Conservation (phyloP, 2,329 filamentous ascomycete genomes). For the Botrytis tulipae region DNA sequence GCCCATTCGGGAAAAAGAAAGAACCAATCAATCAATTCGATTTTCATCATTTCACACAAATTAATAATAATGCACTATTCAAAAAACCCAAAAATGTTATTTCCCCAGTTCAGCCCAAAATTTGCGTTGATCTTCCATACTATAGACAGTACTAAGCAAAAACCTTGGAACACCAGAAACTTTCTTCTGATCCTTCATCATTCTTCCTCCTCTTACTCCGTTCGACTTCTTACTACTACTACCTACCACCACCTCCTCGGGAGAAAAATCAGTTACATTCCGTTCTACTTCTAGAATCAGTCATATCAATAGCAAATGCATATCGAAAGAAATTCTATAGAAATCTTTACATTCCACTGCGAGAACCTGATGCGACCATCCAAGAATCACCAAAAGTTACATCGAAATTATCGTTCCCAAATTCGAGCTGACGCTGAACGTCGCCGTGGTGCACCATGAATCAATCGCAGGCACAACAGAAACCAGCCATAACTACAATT, state of each 20-base stretch:
- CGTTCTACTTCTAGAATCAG: background rate
- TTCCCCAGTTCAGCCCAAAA: background rate
- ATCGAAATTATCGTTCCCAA: conserved; percentile 40
- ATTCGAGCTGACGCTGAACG: conserved; percentile 39
- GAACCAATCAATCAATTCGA: background rate
- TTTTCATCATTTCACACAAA: background rate
- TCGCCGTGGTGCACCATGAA: conserved; percentile 37
- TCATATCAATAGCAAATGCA: conserved; percentile 36
- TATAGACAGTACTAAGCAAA: background rate
- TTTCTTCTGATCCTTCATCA: conserved; percentile 5
- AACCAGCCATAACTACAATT: conserved; percentile 36
- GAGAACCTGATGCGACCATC: conserved; percentile 37
- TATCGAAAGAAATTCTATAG: conserved; percentile 35
- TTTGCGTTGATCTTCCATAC: background rate
- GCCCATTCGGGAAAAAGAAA: background rate
- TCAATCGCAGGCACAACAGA: conserved; percentile 22
- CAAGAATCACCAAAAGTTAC: conserved; percentile 36
- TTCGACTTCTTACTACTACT: background rate
- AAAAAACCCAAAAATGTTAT: background rate
- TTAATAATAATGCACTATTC: background rate
- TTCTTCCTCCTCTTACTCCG: background rate
- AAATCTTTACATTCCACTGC: conserved; percentile 26
- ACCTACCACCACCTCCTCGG: background rate
- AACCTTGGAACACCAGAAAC: conserved; percentile 7
- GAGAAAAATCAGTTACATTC: background rate